Evolutionary conservation across 2,329 filamentous ascomycete genomes (phyloP).

Genomic region (Colletotrichum sp.): DNA sequence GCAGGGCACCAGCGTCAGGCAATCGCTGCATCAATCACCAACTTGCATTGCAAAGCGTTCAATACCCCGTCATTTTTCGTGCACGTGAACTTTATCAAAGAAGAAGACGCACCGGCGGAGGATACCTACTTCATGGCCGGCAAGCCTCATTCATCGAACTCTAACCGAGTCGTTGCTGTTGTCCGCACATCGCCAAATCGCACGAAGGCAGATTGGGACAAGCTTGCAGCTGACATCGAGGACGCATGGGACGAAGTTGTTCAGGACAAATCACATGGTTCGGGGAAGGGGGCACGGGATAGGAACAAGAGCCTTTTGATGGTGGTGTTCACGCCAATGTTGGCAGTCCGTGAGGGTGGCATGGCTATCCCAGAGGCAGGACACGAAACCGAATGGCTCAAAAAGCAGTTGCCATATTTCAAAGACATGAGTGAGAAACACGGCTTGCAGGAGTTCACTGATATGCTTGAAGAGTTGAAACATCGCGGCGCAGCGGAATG

Average conservation of each 20-base stretch:
- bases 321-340: neutral
- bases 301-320: neutral
- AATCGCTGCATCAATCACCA: neutral
- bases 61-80: neutral
- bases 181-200: neutral
- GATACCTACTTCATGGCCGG: neutral
- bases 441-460: neutral
- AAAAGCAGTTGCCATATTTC: neutral
- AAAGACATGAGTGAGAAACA: neutral
- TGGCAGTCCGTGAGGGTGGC: neutral
- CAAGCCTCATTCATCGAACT: neutral
- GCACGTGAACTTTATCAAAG: neutral
- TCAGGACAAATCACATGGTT: neutral
- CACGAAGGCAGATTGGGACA: slow-evolving; percentile 1
- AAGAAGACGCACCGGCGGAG: neutral
- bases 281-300: neutral
- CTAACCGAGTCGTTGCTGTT: neutral
- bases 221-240: neutral
- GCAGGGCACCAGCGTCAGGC: neutral
- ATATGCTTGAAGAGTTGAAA: neutral
- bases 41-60: slow-evolving; percentile 2
- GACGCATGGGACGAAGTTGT: neutral
- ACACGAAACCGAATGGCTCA: neutral
- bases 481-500: neutral
- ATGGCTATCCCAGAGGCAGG: neutral